A percentile compares a stretch with the other conserved stretches of the same genome.
These are phyloP conservation scores for Coniosporium tulheliwenetii DNA, from an alignment of 2,329 filamentous ascomycete species.

Conservation along the genomic window DNA sequence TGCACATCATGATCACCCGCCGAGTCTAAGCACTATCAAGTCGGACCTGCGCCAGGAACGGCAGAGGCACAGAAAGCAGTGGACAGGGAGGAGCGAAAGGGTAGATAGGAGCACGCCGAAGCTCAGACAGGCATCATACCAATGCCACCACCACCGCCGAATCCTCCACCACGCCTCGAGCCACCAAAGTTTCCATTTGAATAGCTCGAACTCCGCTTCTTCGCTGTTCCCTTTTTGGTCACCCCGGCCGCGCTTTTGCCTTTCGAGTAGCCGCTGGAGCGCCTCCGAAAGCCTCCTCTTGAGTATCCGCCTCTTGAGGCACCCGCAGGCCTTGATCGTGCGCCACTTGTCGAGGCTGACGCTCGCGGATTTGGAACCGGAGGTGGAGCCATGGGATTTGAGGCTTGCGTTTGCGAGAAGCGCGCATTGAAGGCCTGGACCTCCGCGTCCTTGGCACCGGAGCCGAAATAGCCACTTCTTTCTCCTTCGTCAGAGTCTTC, in stretches of 20 bases:
- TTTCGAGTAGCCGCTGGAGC: slow-evolving; percentile 2
- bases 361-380: slow-evolving; percentile 1
- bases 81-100: too few relatives aligned
- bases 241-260: slow-evolving; percentile 1
- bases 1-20: too few relatives aligned
- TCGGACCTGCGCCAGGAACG: too few relatives aligned
- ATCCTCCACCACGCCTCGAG: slow-evolving; percentile 2
- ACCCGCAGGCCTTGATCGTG: not conserved
- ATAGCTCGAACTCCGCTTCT: slow-evolving; percentile 1
- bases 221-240: slow-evolving; percentile 3
- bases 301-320: not conserved
- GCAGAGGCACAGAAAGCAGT: too few relatives aligned
- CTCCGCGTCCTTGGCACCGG: slow-evolving; percentile 4
- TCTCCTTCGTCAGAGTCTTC: slow-evolving; percentile 10
- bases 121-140: slow-evolving; percentile 22
- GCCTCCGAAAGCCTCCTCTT: slow-evolving; percentile 2
- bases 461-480: slow-evolving; percentile 10
- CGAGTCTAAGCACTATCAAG: too few relatives aligned
- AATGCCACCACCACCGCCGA: slow-evolving; percentile 13
- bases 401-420: slow-evolving; percentile 6
- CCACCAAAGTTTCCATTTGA: not conserved
- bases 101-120: too few relatives aligned
- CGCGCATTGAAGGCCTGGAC: slow-evolving; percentile 12
- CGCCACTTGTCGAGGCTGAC: not conserved
- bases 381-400: not conserved